Evolutionary conservation across 805 yeast species (phyloP), one percentile per base, ranked within the genome.

Genomic region (Candida vaughaniae): DNA sequence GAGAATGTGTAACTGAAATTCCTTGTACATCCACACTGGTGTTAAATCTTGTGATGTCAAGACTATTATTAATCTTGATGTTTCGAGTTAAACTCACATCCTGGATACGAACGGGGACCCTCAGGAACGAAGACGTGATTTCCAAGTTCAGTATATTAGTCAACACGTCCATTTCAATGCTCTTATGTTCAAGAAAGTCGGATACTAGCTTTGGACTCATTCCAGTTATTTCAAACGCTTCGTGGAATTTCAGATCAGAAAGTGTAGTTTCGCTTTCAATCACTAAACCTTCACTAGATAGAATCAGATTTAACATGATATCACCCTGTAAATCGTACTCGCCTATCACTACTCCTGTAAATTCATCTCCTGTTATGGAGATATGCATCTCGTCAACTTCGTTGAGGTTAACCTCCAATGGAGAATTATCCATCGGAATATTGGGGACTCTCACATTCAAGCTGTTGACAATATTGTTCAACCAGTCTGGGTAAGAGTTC

Each of bases 401-500:
- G 26, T 26, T 16, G 15, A 29, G 15, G 22, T 35, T 18, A 5
- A 35, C 27, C 6, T 17, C 15, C 5, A 31, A 20, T 16, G 35
- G 26, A 2, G 12, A 14, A 3, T 26, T 8, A 11, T 23, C 15
- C 9, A 19, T 7, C 10, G 36, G 42, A 10, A 30, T 6, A 4
- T 8, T 18, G 6, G 39, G 39, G 3, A 35, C 20, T 25, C 32
- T 22, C 16, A 42, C 39, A 4, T 30, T 31, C 7, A 45, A 39
- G 16, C 30, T 37, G 12, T 28, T 42, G 17, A 45, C 25, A 8
- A 45, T 35, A 22, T 42, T 36, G 23, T 30, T 33, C 5, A 45
- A 8, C 49, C 49, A 45, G 12, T 39, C 18, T 17, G 48, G 48
- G 15, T 33, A 39, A 30, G 38, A 28, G 29, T 29, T 35, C 15